Evolutionary conservation across 1,284 basidiomycete species (phyloP).

Genomic region (Vanrija sp.): DNA sequence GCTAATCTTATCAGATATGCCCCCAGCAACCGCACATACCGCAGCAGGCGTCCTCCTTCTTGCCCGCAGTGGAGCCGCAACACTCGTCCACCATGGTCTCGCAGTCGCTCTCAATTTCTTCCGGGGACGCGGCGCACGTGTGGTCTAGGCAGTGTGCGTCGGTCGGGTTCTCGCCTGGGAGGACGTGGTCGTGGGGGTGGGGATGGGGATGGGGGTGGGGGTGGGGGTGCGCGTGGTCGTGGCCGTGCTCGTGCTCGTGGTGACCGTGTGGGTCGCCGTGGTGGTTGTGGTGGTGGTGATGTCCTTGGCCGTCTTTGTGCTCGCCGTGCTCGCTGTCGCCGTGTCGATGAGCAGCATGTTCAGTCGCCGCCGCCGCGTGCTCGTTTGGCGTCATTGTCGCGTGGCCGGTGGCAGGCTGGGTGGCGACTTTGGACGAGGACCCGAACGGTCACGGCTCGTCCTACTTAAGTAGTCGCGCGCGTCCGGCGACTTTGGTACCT

Average conservation of each 20-base stretch:
- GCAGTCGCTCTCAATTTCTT: not conserved
- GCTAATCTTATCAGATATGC: too few relatives aligned
- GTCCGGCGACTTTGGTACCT: too few relatives aligned
- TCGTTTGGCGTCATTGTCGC: too few relatives aligned
- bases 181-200: not conserved
- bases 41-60: too few relatives aligned
- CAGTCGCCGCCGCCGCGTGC: too few relatives aligned
- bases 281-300: not conserved
- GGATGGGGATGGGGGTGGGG: not conserved
- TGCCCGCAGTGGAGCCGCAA: too few relatives aligned
- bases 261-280: not conserved
- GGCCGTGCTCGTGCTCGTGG: not conserved
- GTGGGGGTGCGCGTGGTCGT: not conserved
- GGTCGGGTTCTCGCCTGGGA: not conserved
- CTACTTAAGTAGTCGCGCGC: too few relatives aligned
- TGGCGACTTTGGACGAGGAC: not conserved
- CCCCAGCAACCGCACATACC: too few relatives aligned
- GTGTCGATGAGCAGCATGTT: not conserved
- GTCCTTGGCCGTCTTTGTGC: not conserved
- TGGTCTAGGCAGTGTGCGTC: conserved; percentile 1
- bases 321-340: not conserved
- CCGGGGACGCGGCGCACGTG: not conserved
- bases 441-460: not conserved
- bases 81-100: too few relatives aligned
- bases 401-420: too few relatives aligned